Evolutionary conservation across 768 basidiomycete species (phyloP).

Genomic region (Favolaschia claudopus): DNA sequence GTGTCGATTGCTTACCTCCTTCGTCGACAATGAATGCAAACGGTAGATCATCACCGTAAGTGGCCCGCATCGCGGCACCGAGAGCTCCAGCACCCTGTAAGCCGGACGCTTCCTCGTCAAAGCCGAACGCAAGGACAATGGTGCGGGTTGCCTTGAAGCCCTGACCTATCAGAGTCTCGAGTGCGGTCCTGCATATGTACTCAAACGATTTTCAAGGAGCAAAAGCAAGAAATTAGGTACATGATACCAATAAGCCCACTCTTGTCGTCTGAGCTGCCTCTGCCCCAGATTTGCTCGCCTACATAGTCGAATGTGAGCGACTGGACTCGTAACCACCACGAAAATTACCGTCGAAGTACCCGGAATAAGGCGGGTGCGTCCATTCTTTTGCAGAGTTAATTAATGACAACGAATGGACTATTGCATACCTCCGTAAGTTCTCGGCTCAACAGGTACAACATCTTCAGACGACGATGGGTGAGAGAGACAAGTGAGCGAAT

Average conservation of each 20-base stretch:
- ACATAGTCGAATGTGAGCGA: background rate
- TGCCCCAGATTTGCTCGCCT: slow-evolving; percentile 73
- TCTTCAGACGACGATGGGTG: slow-evolving; percentile 42
- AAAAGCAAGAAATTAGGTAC: slow-evolving; percentile 37
- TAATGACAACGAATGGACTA: background rate
- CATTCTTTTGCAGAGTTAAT: slow-evolving; percentile 42
- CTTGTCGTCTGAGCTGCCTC: slow-evolving; percentile 81
- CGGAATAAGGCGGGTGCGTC: slow-evolving; percentile 67
- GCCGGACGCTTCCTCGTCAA: slow-evolving; percentile 78
- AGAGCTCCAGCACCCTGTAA: slow-evolving; percentile 63
- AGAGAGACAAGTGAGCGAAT: background rate
- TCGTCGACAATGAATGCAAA: slow-evolving; percentile 89
- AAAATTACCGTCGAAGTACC: slow-evolving; percentile 55
- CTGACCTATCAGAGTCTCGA: slow-evolving; percentile 70
- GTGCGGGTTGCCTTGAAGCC: slow-evolving; percentile 71
- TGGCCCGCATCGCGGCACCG: slow-evolving; percentile 54
- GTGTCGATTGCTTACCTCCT: slow-evolving; percentile 60
- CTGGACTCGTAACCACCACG: background rate
- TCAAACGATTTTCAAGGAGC: background rate
- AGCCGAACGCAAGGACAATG: slow-evolving; percentile 71
- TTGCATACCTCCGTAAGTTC: slow-evolving; percentile 42
- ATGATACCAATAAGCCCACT: slow-evolving; percentile 72
- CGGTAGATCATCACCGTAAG: slow-evolving; percentile 70
- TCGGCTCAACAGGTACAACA: slow-evolving; percentile 66
- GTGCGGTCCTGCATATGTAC: slow-evolving; percentile 60